These are phyloP conservation scores for Adansonia gregorii DNA, from an alignment of 441 rosid species.

Conservation along the genomic window DNA sequence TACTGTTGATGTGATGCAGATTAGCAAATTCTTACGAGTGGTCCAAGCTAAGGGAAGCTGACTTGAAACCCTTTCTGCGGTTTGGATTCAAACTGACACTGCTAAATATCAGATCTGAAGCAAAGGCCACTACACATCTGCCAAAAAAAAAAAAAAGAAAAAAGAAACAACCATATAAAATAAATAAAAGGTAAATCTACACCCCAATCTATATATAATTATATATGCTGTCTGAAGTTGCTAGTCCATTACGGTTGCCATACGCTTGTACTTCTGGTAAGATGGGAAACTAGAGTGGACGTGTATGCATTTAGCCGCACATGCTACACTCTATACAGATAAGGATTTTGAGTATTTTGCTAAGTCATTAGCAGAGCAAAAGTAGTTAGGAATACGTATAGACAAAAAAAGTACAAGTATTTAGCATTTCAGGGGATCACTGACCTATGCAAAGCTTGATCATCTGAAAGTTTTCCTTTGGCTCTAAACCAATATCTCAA, in stretches of 20 bases:
- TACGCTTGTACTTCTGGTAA: neutral
- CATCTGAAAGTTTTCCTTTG: constrained; percentile 92
- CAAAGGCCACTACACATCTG: constrained; percentile 93
- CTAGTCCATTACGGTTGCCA: neutral
- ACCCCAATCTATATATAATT: neutral
- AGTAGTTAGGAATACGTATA: neutral
- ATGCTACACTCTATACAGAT: neutral
- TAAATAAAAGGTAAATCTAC: neutral
- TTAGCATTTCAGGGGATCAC: constrained; percentile 29
- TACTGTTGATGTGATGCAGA: neutral
- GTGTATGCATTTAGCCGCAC: neutral
- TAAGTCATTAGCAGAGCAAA: neutral
- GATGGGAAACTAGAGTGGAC: neutral
- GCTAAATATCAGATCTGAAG: constrained; percentile 87
- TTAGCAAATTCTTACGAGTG: constrained; percentile 68
- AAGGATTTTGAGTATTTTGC: neutral
- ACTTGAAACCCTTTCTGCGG: constrained; percentile 63
- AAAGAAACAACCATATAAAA: constrained; percentile 22
- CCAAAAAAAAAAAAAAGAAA: constrained; percentile 37
- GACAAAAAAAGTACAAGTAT: neutral
- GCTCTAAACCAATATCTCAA: constrained; percentile 94
- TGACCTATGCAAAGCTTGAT: constrained; percentile 92
- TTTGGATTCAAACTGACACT: constrained; percentile 86
- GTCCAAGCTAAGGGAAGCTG: constrained; percentile 78
- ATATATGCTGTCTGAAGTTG: constrained; percentile 4